Percentiles rank a stretch among this genome's conserved stretches.
Conservation (phyloP, 441 rosid genomes). For the Populus tomentosa region DNA sequence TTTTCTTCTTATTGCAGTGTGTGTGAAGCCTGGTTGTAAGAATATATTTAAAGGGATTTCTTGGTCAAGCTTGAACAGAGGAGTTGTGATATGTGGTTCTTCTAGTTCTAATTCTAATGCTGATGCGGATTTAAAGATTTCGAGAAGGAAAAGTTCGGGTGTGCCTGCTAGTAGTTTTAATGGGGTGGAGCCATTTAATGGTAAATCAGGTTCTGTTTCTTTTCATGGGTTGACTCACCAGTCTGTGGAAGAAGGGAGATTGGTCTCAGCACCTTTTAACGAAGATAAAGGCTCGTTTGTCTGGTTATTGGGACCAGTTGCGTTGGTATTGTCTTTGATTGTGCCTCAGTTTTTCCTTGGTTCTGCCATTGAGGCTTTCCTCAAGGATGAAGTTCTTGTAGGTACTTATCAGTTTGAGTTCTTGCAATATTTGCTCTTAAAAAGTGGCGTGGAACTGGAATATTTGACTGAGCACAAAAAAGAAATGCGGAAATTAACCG, state of each 20-base stretch:
- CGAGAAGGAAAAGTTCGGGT: conserved; percentile 12
- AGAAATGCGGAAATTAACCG: neutral
- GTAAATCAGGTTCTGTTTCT: conserved; percentile 77
- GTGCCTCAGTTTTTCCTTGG: conserved; percentile 72
- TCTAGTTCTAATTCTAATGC: conserved; percentile 18
- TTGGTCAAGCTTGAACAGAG: conserved; percentile 23
- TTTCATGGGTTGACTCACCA: conserved; percentile 70
- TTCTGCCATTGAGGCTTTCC: conserved; percentile 41
- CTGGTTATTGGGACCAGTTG: conserved; percentile 76
- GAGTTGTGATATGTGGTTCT: conserved; percentile 26
- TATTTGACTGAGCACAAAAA: neutral
- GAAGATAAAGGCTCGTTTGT: conserved; percentile 60
- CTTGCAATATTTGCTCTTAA: neutral
- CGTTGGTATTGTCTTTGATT: conserved; percentile 53
- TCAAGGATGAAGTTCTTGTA: conserved; percentile 44
- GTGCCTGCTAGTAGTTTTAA: conserved; percentile 17
- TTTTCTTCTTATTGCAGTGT: conserved; percentile 20
- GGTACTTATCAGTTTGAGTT: conserved; percentile 25
- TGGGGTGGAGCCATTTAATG: conserved; percentile 57
- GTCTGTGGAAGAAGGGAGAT: conserved; percentile 61
- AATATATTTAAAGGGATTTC: neutral
- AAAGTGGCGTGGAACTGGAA: neutral
- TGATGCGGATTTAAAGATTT: conserved; percentile 14
- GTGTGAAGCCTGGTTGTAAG: conserved; percentile 19
- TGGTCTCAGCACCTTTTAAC: conserved; percentile 70